Evolutionary conservation across 768 basidiomycete species (phyloP).

Genomic region (Rhizopogon rudus): DNA sequence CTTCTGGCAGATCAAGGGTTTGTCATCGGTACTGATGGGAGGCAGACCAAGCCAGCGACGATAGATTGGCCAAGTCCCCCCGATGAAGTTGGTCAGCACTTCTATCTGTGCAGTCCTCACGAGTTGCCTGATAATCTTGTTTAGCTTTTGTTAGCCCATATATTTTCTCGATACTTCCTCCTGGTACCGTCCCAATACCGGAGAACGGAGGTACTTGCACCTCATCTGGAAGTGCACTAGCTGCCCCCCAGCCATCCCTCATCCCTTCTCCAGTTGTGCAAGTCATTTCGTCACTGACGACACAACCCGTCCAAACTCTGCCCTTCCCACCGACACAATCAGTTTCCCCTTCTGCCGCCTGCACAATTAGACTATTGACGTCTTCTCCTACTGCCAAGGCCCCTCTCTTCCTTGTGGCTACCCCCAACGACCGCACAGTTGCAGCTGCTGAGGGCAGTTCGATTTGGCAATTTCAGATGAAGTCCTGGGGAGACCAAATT

Average conservation of each 20-base stretch:
- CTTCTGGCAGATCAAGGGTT: constrained; percentile 55
- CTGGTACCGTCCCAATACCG: constrained; percentile 47
- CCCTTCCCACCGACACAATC: constrained; percentile 46
- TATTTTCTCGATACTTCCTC: constrained; percentile 68
- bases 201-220: constrained; percentile 13
- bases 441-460: constrained; percentile 68
- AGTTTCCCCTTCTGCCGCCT: constrained; percentile 30
- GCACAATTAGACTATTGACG: constrained; percentile 61
- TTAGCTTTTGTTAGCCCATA: constrained; percentile 75
- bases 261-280: constrained; percentile 59
- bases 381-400: constrained; percentile 48
- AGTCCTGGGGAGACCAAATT: constrained; percentile 73
- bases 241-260: constrained; percentile 25
- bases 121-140: constrained; percentile 44
- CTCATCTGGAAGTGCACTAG: constrained; percentile 21
- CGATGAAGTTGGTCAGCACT: constrained; percentile 63
- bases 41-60: constrained; percentile 38
- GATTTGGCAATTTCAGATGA: constrained; percentile 73
- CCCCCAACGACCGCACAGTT: constrained; percentile 66
- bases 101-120: constrained; percentile 52
- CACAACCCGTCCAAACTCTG: constrained; percentile 55
- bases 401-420: constrained; percentile 58
- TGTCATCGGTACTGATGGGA: constrained; percentile 58
- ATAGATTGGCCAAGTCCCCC: constrained; percentile 79
- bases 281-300: constrained; percentile 66